These are phyloP conservation scores for Notholithocarpus densiflorus DNA, from an alignment of 306 rosid species.

Conservation along the genomic window DNA sequence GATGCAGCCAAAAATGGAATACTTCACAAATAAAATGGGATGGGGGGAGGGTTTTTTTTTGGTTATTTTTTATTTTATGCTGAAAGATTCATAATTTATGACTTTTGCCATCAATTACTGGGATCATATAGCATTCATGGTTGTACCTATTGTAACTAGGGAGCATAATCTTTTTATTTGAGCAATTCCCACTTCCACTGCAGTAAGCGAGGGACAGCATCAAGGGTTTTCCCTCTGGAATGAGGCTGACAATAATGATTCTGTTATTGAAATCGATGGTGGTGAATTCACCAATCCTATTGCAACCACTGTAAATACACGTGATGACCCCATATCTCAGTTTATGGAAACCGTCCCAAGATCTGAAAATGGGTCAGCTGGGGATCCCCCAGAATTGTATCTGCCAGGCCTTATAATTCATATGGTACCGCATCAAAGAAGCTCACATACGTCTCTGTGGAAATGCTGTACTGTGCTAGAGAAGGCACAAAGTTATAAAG, in stretches of 20 bases:
- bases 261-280: constrained; percentile 24
- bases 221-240: constrained; percentile 37
- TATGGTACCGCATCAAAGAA: constrained; percentile 49
- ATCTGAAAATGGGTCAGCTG: constrained; percentile 45
- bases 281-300: constrained; percentile 43
- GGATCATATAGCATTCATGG: constrained; percentile 4
- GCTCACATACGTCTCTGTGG: constrained; percentile 26
- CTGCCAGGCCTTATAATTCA: constrained; percentile 81
- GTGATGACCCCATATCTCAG: constrained; percentile 49
- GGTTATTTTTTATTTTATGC: constrained; percentile 10
- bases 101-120: constrained; percentile 16
- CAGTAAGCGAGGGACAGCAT: constrained; percentile 36
- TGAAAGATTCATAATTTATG: constrained; percentile 25
- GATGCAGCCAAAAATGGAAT: no score
- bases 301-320: constrained; percentile 23
- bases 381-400: constrained; percentile 68
- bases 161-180: neutral
- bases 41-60: neutral
- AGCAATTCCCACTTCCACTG: constrained; percentile 6
- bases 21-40: no score
- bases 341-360: constrained; percentile 55
- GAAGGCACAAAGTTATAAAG: constrained; percentile 43
- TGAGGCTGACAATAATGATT: constrained; percentile 34
- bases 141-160: neutral
- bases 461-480: constrained; percentile 32